phyloP scores from a whole-genome alignment of 371 early-diverging fungal genomes.

The Haplosporangium sp. region DNA sequence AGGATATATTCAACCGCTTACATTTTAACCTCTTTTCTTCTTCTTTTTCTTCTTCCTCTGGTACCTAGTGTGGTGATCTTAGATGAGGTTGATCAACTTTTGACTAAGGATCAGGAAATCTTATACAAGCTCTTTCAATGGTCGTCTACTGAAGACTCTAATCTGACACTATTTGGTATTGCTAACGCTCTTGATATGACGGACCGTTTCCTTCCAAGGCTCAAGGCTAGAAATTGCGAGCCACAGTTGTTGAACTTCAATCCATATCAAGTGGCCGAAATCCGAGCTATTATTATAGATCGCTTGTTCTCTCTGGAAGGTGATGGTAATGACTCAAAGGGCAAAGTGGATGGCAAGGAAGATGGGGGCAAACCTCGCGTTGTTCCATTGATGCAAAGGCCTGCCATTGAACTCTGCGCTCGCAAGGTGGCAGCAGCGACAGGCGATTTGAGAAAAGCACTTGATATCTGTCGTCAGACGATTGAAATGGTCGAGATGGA shows the following conservation, averaged over 20 bases:
- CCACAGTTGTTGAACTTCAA: constrained; percentile 87
- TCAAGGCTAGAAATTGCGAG: constrained; percentile 82
- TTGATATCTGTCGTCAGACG: constrained; percentile 92
- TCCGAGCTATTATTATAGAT: constrained; percentile 84
- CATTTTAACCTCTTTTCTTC: background rate
- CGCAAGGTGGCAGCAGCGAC: constrained; percentile 91
- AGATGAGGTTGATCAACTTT: constrained; percentile 93
- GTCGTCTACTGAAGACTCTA: constrained; percentile 70
- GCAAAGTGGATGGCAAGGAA: constrained; percentile 10
- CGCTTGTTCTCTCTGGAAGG: constrained; percentile 68
- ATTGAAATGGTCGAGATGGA: constrained; percentile 85
- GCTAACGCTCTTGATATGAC: constrained; percentile 96
- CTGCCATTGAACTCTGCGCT: constrained; percentile 92
- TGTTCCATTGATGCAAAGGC: constrained; percentile 78
- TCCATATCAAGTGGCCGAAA: constrained; percentile 87
- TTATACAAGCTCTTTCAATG: constrained; percentile 92
- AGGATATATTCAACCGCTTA: no score
- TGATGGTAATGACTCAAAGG: background rate
- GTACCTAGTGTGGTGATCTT: constrained; percentile 75
- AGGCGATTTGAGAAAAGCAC: constrained; percentile 91
- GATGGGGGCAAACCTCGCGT: constrained; percentile 9
- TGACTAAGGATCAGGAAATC: constrained; percentile 84
- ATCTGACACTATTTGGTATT: constrained; percentile 90
- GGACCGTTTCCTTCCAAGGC: constrained; percentile 88
- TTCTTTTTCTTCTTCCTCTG: background rate